These are phyloP conservation scores for Saturnispora ahearnii DNA, from an alignment of 805 yeast genomes.

Conservation along the genomic window DNA sequence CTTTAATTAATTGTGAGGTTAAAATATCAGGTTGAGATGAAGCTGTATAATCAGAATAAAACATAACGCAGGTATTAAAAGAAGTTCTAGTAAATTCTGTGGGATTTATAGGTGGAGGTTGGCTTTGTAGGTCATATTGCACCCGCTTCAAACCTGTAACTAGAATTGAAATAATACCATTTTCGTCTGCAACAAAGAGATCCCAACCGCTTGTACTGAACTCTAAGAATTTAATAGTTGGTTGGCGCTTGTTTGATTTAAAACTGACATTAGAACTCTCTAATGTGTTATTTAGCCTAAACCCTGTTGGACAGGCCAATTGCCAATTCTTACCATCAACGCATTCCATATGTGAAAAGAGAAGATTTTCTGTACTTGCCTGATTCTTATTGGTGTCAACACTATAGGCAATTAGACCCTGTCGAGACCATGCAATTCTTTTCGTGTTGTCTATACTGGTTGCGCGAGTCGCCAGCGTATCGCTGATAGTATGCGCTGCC, in stretches of 20 bases:
- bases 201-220: conserved; percentile 82
- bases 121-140: conserved; percentile 30
- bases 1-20: conserved; percentile 8
- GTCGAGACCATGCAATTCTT: conserved; percentile 64
- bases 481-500: conserved; percentile 13
- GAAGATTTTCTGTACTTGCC: conserved; percentile 32
- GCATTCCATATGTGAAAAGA: conserved; percentile 62
- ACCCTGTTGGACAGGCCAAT: conserved; percentile 47
- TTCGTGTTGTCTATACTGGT: background rate
- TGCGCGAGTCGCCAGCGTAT: conserved; percentile 19
- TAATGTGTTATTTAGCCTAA: conserved; percentile 12
- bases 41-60: conserved; percentile 33
- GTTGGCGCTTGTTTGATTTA: conserved; percentile 6
- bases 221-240: conserved; percentile 32
- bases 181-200: conserved; percentile 65
- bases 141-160: conserved; percentile 40
- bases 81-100: conserved; percentile 33
- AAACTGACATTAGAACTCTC: background rate
- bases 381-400: conserved; percentile 12
- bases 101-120: conserved; percentile 12
- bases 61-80: conserved; percentile 34
- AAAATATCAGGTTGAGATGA: conserved; percentile 20
- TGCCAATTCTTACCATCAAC: conserved; percentile 74
- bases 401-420: conserved; percentile 71
- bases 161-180: conserved; percentile 55